Evolutionary conservation across 305 asterid genomes (phyloP).

Genomic region (Rubia tinctorum): DNA sequence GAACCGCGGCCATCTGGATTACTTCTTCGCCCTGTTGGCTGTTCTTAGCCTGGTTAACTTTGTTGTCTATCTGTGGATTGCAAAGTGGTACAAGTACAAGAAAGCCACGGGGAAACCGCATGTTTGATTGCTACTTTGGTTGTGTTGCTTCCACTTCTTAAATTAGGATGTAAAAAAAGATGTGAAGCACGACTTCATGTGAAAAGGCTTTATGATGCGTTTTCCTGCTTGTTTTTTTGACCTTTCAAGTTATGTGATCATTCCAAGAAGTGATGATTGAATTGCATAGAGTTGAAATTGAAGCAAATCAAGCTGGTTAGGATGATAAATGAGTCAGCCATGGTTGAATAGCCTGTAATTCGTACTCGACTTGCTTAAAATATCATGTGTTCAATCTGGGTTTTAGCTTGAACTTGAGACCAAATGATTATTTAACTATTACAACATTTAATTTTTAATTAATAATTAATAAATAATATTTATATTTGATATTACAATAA

Average conservation of each 20-base stretch:
- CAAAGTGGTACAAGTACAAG: slow-evolving; percentile 10
- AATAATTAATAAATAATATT: no score
- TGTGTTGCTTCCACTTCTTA: slow-evolving; percentile 8
- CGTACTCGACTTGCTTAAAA: no score
- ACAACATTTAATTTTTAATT: no score
- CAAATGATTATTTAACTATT: no score
- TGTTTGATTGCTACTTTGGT: neutral
- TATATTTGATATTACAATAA: no score
- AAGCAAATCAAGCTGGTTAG: no score
- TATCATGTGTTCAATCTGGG: no score
- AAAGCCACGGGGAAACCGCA: slow-evolving; percentile 12
- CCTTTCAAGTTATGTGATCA: neutral
- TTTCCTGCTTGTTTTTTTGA: neutral
- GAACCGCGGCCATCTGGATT: slow-evolving; percentile 30
- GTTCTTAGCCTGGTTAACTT: slow-evolving; percentile 25
- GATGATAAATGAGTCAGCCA: no score
- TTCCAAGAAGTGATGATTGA: neutral
- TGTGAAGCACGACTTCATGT: neutral
- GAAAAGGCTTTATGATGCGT: neutral
- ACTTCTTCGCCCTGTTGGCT: slow-evolving; percentile 22
- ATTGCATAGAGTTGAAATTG: neutral
- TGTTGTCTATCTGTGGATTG: slow-evolving; percentile 17
- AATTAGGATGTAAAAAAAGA: neutral
- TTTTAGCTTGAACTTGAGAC: no score
- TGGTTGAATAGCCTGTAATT: no score